These are phyloP conservation scores for Asterophora lycoperdoides DNA, from an alignment of 768 basidiomycete species.

Conservation along the genomic window DNA sequence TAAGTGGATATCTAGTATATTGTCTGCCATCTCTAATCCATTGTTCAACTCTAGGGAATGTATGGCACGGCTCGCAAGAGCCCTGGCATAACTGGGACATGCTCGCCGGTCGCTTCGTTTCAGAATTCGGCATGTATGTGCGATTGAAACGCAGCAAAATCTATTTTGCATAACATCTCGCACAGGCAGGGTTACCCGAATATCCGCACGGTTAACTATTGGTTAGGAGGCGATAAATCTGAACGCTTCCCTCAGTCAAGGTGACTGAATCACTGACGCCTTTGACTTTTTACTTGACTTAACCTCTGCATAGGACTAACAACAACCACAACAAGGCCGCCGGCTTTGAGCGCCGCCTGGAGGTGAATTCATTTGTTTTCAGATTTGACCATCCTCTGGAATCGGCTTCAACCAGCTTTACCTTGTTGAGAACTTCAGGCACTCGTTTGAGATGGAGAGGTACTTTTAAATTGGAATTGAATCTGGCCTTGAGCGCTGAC, in stretches of 20 bases:
- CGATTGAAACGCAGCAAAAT: background rate
- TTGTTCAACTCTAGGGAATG: conserved; percentile 56
- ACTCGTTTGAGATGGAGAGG: conserved; percentile 86
- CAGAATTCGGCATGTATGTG: conserved; percentile 87
- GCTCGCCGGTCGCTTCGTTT: conserved; percentile 87
- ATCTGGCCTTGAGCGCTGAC: conserved; percentile 7
- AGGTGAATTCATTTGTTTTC: conserved; percentile 38
- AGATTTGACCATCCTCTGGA: background rate
- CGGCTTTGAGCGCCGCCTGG: conserved; percentile 79
- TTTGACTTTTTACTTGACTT: background rate
- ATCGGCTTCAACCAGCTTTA: conserved; percentile 59
- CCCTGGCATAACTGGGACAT: conserved; percentile 94
- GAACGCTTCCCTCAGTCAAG: conserved; percentile 89
- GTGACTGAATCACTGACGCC: conserved; percentile 28
- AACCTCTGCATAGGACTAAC: conserved; percentile 42
- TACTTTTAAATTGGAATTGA: conserved; percentile 19
- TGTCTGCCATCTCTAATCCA: conserved; percentile 3
- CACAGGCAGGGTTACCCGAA: conserved; percentile 84
- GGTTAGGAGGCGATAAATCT: conserved; percentile 68
- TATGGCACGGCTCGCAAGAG: conserved; percentile 92
- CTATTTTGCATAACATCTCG: background rate
- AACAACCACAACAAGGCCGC: conserved; percentile 90
- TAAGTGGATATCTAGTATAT: conserved; percentile 25
- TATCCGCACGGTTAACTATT: conserved; percentile 84
- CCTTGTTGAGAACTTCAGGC: conserved; percentile 91